Evolutionary conservation across 148 eudicot species (phyloP), one percentile per base, ranked within the genome.

Genomic region (Polygonum aviculare): DNA sequence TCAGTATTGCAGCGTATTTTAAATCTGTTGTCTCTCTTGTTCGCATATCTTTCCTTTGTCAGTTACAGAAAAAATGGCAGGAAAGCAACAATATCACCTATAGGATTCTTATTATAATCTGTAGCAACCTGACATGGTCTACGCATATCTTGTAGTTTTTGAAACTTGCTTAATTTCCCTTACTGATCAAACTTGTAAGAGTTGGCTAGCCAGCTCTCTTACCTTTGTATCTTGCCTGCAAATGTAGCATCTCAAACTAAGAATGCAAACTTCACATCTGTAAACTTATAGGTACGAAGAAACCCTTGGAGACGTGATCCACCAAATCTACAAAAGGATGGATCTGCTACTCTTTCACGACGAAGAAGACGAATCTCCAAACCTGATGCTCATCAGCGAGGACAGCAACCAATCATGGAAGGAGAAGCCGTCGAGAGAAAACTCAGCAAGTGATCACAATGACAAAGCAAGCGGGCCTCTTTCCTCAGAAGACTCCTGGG

Each of bases 371-470:
- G 91, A 89, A 75, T 79, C 85, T 69, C 91, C 88, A 55, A 86
- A 80, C 76, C 82, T 81, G 33, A 78, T 88, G 41, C 84, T 88
- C 78, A 90, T 90, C 79, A 94, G 98, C 49, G 97, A 94, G 77
- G 98, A 94, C 51, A 94, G 98, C 84, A 90, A 78, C 84, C 97
- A 92, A 36, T 92, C 98, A 73, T 88, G 90, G 89, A 87, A 83
- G 80, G 81, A 84, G 10, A 84, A 69, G 33, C 48, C 57, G 62
- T 85, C 79, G 3, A 80, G 77, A 19, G 51, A 69, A 39, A 80
- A 75, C 19, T 71, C 60, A 26, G 33, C 45, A 35, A 65, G 44
- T 65, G 82, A 84, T 73, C 86, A 86, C 60, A 81, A 74, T 41
- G 84, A 82, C 18, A 76, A 70, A 81, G 78, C 73, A 73, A 80